Conservation (phyloP, 1,284 basidiomycete genomes). For the Apiotrichum laibachii region DNA sequence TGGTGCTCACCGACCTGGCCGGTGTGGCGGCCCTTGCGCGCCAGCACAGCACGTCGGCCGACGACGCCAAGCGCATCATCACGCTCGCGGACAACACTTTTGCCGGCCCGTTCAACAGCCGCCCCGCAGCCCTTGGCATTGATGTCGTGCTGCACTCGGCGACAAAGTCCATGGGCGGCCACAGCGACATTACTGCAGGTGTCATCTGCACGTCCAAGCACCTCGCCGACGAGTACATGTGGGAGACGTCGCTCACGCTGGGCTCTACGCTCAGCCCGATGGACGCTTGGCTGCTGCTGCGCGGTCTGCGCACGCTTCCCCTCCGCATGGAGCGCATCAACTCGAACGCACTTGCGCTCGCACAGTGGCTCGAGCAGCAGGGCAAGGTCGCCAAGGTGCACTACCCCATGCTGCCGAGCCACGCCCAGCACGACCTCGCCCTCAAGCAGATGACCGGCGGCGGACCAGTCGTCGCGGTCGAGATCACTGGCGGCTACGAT, state of each 20-base stretch:
- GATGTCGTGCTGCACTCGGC: constrained; percentile 17
- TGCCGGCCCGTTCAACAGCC: constrained; percentile 14
- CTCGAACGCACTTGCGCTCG: constrained; percentile 14
- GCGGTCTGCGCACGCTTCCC: constrained; percentile 14
- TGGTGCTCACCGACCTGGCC: constrained; percentile 13
- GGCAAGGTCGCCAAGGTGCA: constrained; percentile 11
- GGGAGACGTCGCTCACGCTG: constrained; percentile 16
- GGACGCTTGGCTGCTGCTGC: constrained; percentile 17
- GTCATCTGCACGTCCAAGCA: constrained; percentile 11
- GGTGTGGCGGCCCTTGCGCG: constrained; percentile 8
- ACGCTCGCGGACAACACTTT: constrained; percentile 16
- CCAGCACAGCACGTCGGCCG: not conserved
- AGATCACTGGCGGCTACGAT: constrained; percentile 13
- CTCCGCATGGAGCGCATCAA: constrained; percentile 19
- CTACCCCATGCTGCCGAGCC: constrained; percentile 15
- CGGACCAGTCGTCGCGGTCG: constrained; percentile 13
- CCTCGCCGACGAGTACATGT: constrained; percentile 6
- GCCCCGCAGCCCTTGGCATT: constrained; percentile 12
- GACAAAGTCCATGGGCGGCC: constrained; percentile 16
- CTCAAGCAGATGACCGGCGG: constrained; percentile 18
- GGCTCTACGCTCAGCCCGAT: constrained; percentile 16
- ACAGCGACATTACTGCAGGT: constrained; percentile 18
- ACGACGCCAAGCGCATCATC: constrained; percentile 7
- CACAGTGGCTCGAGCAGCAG: constrained; percentile 12
- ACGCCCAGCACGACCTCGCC: constrained; percentile 15